A percentile compares a stretch with the other conserved stretches of the same genome.
phyloP scores from a whole-genome alignment of 2,329 filamentous ascomycete genomes.

The Lecanicillium sp. region DNA sequence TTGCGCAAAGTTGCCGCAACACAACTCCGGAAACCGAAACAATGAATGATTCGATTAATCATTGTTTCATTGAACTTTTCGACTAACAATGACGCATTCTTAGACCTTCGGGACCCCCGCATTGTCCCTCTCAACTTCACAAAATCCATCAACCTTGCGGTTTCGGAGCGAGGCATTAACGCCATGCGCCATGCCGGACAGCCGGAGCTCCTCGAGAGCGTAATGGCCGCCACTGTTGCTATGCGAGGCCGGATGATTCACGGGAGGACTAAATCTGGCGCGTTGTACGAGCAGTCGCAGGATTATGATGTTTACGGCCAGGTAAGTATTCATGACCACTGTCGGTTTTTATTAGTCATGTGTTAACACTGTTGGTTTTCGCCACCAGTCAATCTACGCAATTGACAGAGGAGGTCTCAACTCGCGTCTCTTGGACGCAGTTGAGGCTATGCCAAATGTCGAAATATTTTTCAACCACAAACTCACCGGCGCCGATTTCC shows the following conservation, averaged over 20 bases:
- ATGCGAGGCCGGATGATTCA: conserved; percentile 98
- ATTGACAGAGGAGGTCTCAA: conserved; percentile 82
- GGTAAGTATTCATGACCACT: conserved; percentile 37
- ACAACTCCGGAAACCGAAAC: background rate
- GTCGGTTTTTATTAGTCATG: too few relatives aligned
- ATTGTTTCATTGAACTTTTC: background rate
- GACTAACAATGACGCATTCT: conserved; percentile 5
- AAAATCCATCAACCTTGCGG: conserved; percentile 94
- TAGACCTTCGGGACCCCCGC: conserved; percentile 77
- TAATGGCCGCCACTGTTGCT: conserved; percentile 73
- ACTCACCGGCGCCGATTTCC: conserved; percentile 82
- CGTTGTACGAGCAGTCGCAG: conserved; percentile 73
- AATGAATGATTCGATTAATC: too few relatives aligned
- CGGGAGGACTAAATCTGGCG: conserved; percentile 52
- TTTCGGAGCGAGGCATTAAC: conserved; percentile 90
- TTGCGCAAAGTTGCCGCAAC: conserved; percentile 5
- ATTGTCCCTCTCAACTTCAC: conserved; percentile 90
- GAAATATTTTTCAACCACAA: conserved; percentile 91
- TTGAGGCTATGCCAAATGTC: conserved; percentile 81
- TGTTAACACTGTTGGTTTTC: conserved; percentile 2
- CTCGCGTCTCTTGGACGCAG: conserved; percentile 70
- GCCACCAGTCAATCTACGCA: conserved; percentile 66
- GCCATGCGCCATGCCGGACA: conserved; percentile 67
- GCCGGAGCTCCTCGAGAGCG: conserved; percentile 59
- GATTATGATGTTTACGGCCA: conserved; percentile 83